These are phyloP conservation scores for Nicotiana knightiana DNA, from an alignment of 257 asterid genomes.

Conservation along the genomic window DNA sequence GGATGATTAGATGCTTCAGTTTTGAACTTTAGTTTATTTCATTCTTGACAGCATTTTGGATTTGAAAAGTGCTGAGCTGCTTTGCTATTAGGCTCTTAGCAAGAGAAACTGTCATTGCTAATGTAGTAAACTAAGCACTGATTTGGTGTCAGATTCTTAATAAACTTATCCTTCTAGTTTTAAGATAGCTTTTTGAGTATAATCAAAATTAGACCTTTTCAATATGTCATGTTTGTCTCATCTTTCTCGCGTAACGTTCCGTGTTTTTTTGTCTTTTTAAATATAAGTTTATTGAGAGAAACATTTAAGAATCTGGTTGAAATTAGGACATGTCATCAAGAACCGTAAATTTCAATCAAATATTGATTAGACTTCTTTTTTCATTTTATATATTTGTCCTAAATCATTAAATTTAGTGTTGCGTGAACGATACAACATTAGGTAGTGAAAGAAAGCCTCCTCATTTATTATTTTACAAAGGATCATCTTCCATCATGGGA, in stretches of 20 bases:
- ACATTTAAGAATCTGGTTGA: background rate
- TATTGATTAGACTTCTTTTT: background rate
- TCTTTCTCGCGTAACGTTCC: background rate
- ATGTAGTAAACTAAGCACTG: background rate
- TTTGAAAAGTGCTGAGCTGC: background rate
- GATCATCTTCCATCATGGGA: background rate
- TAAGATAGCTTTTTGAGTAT: no score
- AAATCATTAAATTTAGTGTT: no score
- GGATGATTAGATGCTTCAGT: background rate
- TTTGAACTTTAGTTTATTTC: background rate
- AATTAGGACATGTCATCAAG: background rate
- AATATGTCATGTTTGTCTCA: no score
- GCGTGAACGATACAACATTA: no score
- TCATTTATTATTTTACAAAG: background rate
- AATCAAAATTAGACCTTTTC: no score
- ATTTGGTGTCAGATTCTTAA: no score
- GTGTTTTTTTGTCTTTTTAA: no score
- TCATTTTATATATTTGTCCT: no score
- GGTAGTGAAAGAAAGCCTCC: no score
- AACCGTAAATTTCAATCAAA: background rate
- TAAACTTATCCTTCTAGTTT: no score
- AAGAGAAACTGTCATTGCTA: background rate
- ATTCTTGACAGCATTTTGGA: background rate
- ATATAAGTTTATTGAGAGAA: no score
- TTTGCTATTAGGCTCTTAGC: background rate